Evolutionary conservation across 2,329 filamentous ascomycete genomes (phyloP).

Genomic region (Aaosphaeria arxii): DNA sequence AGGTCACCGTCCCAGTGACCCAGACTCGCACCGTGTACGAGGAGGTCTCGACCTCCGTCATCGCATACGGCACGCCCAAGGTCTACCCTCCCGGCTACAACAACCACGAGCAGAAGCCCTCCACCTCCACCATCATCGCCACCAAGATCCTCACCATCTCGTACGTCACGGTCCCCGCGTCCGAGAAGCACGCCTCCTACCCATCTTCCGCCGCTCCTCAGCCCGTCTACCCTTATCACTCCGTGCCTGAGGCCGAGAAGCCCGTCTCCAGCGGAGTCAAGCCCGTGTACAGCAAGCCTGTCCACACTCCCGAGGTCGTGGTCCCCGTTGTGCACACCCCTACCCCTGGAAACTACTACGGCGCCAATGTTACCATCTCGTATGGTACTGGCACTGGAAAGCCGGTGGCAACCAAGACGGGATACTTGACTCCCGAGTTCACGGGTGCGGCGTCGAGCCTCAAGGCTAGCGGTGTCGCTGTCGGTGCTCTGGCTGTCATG

Average conservation of each 20-base stretch:
- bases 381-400: constrained; percentile 6
- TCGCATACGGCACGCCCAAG: neutral
- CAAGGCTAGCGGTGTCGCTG: constrained; percentile 12
- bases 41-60: neutral
- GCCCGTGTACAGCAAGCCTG: neutral
- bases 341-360: constrained; percentile 1
- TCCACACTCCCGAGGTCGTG: neutral
- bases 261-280: neutral
- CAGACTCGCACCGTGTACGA: constrained; percentile 1
- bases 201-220: neutral
- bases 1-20: constrained; percentile 15
- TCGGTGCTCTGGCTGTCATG: constrained; percentile 7
- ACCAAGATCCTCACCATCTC: constrained; percentile 18
- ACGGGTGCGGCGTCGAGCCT: constrained; percentile 19
- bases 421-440: constrained; percentile 13
- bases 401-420: constrained; percentile 6
- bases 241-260: neutral
- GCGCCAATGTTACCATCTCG: constrained; percentile 8
- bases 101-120: neutral
- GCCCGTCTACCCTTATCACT: neutral
- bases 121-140: constrained; percentile 4
- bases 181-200: constrained; percentile 9
- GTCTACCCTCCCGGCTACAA: neutral
- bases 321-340: neutral
- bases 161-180: constrained; percentile 11